phyloP scores from a whole-genome alignment of 495 filamentous ascomycete genomes.

The Aspergillus olivimuriae region DNA sequence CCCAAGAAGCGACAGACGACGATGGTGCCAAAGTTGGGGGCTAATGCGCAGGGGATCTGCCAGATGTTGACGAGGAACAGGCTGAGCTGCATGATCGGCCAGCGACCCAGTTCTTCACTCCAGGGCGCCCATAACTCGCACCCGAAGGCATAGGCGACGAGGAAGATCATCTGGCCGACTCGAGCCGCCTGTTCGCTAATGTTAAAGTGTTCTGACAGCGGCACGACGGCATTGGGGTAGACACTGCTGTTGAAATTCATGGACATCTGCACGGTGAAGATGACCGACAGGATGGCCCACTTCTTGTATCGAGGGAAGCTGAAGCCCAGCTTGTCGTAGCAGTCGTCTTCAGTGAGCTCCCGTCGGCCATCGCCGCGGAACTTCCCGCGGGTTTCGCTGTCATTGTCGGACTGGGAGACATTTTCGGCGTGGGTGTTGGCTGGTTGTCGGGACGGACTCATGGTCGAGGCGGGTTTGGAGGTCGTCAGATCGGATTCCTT shows the following conservation, averaged over 20 bases:
- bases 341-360: slow-evolving; percentile 57
- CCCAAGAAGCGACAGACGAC: slow-evolving; percentile 61
- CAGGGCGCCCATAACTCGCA: slow-evolving; percentile 81
- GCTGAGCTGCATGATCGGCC: slow-evolving; percentile 63
- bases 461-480: background rate
- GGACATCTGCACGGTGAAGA: slow-evolving; percentile 71
- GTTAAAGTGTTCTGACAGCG: slow-evolving; percentile 54
- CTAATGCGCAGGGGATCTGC: slow-evolving; percentile 65
- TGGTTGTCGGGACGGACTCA: slow-evolving; percentile 10
- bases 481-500: background rate
- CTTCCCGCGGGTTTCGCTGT: slow-evolving; percentile 9
- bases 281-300: slow-evolving; percentile 66
- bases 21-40: slow-evolving; percentile 62
- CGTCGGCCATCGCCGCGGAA: slow-evolving; percentile 36
- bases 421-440: slow-evolving; percentile 15
- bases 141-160: slow-evolving; percentile 70
- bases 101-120: slow-evolving; percentile 74
- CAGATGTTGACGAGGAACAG: slow-evolving; percentile 68
- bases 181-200: slow-evolving; percentile 61
- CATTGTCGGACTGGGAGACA: slow-evolving; percentile 14
- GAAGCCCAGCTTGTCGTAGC: slow-evolving; percentile 59
- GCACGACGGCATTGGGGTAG: slow-evolving; percentile 58
- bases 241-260: slow-evolving; percentile 83
- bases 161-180: slow-evolving; percentile 62
- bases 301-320: slow-evolving; percentile 61